phyloP scores from a whole-genome alignment of 768 basidiomycete genomes.

The Trametes punicea region DNA sequence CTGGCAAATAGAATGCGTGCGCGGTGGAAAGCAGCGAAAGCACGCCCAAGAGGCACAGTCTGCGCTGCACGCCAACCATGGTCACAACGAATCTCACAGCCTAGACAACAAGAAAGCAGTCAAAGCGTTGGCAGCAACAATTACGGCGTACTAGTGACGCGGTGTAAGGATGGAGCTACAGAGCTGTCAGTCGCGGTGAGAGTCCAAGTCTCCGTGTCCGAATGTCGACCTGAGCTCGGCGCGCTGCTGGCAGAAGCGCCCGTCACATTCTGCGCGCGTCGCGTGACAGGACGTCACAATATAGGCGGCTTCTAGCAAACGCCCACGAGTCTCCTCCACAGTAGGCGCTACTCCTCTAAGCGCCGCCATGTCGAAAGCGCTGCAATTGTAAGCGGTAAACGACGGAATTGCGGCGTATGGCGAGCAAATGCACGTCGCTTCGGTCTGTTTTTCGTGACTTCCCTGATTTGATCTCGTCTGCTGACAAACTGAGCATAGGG shows the following conservation, averaged over 20 bases:
- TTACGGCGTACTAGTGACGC: too few relatives aligned
- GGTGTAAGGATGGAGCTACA: too few relatives aligned
- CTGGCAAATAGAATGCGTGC: constrained; percentile 87
- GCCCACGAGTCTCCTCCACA: not conserved
- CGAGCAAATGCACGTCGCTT: not conserved
- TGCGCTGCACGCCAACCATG: constrained; percentile 10
- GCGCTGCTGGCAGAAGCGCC: constrained; percentile 2
- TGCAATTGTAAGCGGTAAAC: not conserved
- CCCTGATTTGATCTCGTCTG: not conserved
- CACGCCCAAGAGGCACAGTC: constrained; percentile 15
- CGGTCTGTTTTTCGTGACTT: not conserved
- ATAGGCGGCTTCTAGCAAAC: not conserved
- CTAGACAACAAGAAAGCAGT: constrained; percentile 1
- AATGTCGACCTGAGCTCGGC: not conserved
- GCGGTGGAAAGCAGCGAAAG: constrained; percentile 23
- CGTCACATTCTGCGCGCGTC: not conserved
- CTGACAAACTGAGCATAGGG: constrained; percentile 2
- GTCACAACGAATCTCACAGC: not conserved
- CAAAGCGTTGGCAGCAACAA: too few relatives aligned
- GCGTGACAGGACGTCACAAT: not conserved
- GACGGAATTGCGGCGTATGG: not conserved
- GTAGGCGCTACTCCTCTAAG: not conserved
- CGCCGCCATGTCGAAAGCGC: not conserved
- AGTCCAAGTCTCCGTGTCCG: not conserved
- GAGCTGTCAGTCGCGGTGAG: not conserved